phyloP scores from a whole-genome alignment of 305 asterid species.

The Solanum hybrid region DNA sequence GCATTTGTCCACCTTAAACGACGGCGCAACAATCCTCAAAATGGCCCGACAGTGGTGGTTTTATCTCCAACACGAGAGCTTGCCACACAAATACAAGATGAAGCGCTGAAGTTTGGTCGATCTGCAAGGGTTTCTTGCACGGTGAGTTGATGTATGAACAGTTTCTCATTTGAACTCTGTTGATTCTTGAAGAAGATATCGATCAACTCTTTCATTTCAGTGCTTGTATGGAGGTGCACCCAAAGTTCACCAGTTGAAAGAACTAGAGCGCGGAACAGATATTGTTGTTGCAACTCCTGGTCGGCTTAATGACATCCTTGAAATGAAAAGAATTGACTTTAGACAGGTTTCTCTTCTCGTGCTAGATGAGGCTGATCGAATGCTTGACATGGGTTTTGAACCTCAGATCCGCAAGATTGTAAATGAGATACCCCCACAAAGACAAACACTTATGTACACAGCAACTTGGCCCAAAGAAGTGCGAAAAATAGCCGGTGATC shows the following conservation, averaged over 20 bases:
- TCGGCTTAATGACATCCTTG: constrained; percentile 94
- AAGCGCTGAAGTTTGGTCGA: constrained; percentile 90
- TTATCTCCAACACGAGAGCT: constrained; percentile 96
- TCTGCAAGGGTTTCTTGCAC: constrained; percentile 93
- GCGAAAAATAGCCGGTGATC: constrained; percentile 82
- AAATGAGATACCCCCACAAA: constrained; percentile 81
- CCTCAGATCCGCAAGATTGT: constrained; percentile 97
- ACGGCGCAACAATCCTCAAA: constrained; percentile 61
- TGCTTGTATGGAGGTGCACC: constrained; percentile 99
- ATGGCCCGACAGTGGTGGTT: constrained; percentile 84
- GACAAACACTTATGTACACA: constrained; percentile 98
- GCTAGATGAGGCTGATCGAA: constrained; percentile 98
- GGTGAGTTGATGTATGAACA: constrained; percentile 23
- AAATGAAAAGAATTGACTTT: constrained; percentile 84
- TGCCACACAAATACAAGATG: constrained; percentile 97
- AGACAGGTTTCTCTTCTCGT: constrained; percentile 88
- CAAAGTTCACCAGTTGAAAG: constrained; percentile 79
- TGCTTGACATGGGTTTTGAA: constrained; percentile 99
- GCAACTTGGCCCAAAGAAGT: constrained; percentile 99
- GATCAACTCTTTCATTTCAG: constrained; percentile 31
- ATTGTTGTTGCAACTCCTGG: constrained; percentile 98
- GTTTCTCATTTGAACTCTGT: background rate
- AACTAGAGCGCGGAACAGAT: constrained; percentile 87
- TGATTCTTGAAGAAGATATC: constrained; percentile 3
- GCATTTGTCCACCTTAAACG: constrained; percentile 78